Evolutionary conservation across 345 rosid genomes (phyloP).

Genomic region (Aegle marmelos): DNA sequence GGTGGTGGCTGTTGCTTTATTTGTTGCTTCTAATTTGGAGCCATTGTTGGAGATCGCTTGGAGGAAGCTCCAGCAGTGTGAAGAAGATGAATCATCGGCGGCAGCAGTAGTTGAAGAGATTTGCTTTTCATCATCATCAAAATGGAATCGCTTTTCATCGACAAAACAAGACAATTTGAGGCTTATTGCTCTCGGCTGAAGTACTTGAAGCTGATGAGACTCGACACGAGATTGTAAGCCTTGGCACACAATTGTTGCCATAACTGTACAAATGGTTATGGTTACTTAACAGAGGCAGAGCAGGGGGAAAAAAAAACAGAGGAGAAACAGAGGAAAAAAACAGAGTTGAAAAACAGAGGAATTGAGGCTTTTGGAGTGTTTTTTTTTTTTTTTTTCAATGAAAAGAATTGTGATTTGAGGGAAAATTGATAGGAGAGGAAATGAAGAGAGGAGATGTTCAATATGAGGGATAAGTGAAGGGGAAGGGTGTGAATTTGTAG

Average conservation of each 20-base stretch:
- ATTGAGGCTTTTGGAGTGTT: neutral
- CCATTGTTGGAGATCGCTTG: constrained; percentile 31
- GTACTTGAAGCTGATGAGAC: constrained; percentile 29
- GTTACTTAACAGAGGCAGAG: too few relatives aligned
- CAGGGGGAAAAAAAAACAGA: neutral
- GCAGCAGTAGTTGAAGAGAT: constrained; percentile 1
- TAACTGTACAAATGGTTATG: constrained; percentile 3
- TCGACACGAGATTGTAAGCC: constrained; percentile 59
- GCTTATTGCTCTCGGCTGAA: constrained; percentile 53
- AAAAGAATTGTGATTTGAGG: constrained; percentile 2
- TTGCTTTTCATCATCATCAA: neutral
- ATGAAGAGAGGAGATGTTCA: constrained; percentile 17
- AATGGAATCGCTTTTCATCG: constrained; percentile 10
- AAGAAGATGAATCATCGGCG: constrained; percentile 18
- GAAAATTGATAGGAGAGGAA: neutral
- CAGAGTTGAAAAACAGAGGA: constrained; percentile 25
- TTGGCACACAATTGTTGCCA: constrained; percentile 73
- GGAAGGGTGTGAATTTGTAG: constrained; percentile 53
- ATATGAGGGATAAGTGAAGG: constrained; percentile 27
- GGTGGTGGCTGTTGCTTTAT: constrained; percentile 9
- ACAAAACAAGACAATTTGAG: constrained; percentile 45
- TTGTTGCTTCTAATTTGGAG: constrained; percentile 18
- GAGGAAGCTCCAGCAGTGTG: constrained; percentile 53
- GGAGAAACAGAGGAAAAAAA: constrained; percentile 15
- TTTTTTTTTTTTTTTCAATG: neutral